Percentiles rank a stretch among this genome's conserved stretches.
phyloP scores from a whole-genome alignment of 805 yeast species.

The Kuraishia capsulata region DNA sequence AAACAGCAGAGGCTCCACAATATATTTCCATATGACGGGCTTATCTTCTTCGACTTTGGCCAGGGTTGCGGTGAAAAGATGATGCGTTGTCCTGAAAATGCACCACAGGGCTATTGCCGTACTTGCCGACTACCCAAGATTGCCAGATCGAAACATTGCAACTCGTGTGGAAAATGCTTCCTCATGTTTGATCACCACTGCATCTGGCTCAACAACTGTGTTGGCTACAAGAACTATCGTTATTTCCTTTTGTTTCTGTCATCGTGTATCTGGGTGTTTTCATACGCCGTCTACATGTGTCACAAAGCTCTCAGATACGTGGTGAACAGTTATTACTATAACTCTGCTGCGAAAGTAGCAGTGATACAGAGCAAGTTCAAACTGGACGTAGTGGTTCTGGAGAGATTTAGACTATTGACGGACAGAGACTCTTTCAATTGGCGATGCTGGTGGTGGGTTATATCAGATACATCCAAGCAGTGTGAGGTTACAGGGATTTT shows the following conservation, averaged over 20 bases:
- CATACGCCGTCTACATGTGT: constrained; percentile 32
- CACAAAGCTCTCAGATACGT: constrained; percentile 12
- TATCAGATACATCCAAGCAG: constrained; percentile 19
- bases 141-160: constrained; percentile 72
- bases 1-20: neutral
- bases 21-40: constrained; percentile 25
- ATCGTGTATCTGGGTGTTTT: constrained; percentile 13
- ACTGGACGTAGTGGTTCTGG: neutral
- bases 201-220: constrained; percentile 43
- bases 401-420: neutral
- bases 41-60: constrained; percentile 29
- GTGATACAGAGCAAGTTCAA: neutral
- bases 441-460: constrained; percentile 9
- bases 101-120: constrained; percentile 32
- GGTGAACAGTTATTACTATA: neutral
- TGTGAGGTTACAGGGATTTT: constrained; percentile 33
- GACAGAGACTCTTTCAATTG: too few species aligned
- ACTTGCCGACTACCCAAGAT: constrained; percentile 63
- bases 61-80: neutral
- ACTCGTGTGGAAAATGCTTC: constrained; percentile 58
- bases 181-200: constrained; percentile 59
- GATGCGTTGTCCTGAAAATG: constrained; percentile 1
- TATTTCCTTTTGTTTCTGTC: constrained; percentile 37
- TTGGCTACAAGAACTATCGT: constrained; percentile 42
- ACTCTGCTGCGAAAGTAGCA: neutral